These are phyloP conservation scores for Spongiforma sp. DNA, from an alignment of 1,284 basidiomycete genomes.

Conservation along the genomic window DNA sequence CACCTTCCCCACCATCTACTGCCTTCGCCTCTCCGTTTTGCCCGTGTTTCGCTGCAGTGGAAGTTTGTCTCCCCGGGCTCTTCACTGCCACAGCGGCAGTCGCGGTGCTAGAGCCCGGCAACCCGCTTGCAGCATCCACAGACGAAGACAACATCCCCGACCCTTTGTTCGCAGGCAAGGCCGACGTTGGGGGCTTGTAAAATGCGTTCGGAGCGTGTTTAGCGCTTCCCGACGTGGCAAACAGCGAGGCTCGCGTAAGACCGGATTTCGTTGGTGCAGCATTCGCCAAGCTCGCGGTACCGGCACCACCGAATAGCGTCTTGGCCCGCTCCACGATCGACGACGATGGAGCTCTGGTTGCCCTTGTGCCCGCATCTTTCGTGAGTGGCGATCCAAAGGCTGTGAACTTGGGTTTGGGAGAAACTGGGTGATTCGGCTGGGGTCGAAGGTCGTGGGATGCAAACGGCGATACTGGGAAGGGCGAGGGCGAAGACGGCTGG, in stretches of 20 bases:
- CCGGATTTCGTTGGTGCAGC: conserved; percentile 18
- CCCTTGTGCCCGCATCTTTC: not conserved
- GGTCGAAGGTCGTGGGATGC: conserved; percentile 16
- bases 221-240: conserved; percentile 50
- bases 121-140: conserved; percentile 7
- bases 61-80: not conserved
- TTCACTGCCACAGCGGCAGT: no score
- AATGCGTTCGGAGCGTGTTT: conserved; percentile 62
- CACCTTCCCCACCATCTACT: conserved; percentile 19
- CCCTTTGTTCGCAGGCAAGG: not conserved
- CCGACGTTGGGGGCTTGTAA: conserved; percentile 54
- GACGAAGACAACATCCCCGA: no score
- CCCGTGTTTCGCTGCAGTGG: not conserved
- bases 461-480: conserved; percentile 18
- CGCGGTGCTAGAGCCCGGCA: conserved; percentile 2
- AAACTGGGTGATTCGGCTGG: conserved; percentile 6
- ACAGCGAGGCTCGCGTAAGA: conserved; percentile 46
- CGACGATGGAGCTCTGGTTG: conserved; percentile 1
- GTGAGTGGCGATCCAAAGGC: conserved; percentile 31
- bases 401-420: conserved; percentile 27
- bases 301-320: conserved; percentile 14
- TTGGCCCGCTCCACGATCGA: conserved; percentile 23
- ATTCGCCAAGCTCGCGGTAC: conserved; percentile 22
- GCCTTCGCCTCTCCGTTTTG: conserved; percentile 13
- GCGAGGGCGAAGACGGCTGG: conserved; percentile 2